Base-by-base conservation (phyloP, 116 monocot genomes). In the Phalaenopsis hybrid region DNA sequence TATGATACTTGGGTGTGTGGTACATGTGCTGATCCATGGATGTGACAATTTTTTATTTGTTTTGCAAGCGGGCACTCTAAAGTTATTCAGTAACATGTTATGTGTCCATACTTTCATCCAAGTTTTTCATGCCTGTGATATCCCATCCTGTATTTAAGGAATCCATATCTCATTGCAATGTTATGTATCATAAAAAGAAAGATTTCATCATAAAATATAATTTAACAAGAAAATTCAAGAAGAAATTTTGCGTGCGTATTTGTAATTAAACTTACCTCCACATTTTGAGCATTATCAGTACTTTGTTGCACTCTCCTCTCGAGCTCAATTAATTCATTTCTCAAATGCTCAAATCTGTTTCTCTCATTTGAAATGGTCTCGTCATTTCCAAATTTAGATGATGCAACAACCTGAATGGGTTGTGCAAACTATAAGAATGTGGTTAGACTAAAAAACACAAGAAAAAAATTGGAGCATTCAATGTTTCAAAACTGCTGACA, bases 291-390 rank as follows among this genome's bases (percentile, higher is more conserved):
- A 76, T 83, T 84, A 85, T 86, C 72, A 51, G 92, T 85, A 87
- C 89, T 94, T 87, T 79, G 91, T 84, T 92, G 96, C 10, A 96
- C 94, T 82, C 92, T 86, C 78, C 86, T 90, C 80, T 94, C 94
- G 81, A 96, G 94, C 78, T 96, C 92, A 79, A 94, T 92, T 65
- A 96, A 83, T 78, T 96, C 94, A 83, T 57, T 77, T 75, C 91
- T 94, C 49, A 96, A 78, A 68, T 86, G 82, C 82, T 94, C 96
- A 85, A 96, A 92, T 21, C 96, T 92, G 61, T 65, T 84, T 46
- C 91, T 92, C 84, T 91, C 94, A 82, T 83, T 86, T 34, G 78
- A 72, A 79, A 88, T 92, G 20, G 75, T 81, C 23, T 81, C 87
- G 34, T 77, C 73, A 77, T 84, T 85, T 68, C 57, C 74, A 52